A percentile compares a stretch with the other conserved stretches of the same genome.
Conservation (phyloP, 805 yeast species). For the Blastobotrys attinorum region DNA sequence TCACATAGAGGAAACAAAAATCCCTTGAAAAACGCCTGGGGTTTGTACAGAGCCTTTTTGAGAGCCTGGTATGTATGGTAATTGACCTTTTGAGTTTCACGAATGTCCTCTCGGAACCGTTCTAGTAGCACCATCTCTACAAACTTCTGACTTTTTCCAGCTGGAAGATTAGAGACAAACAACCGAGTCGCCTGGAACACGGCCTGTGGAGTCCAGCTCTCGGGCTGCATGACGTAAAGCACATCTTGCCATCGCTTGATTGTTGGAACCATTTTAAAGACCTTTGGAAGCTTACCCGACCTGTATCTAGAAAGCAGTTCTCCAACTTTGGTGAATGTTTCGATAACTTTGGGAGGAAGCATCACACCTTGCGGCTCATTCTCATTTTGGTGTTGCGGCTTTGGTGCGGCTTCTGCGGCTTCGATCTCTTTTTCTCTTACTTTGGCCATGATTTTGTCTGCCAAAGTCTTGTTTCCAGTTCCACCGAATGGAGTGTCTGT, state of each 20-base stretch:
- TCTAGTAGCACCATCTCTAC: conserved; percentile 41
- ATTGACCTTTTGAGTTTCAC: conserved; percentile 50
- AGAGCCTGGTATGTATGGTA: conserved; percentile 89
- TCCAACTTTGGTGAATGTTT: conserved; percentile 89
- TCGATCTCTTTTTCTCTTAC: conserved; percentile 61
- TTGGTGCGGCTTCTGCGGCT: conserved; percentile 14
- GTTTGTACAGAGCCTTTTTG: conserved; percentile 90
- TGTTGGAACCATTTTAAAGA: conserved; percentile 90
- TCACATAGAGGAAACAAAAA: conserved; percentile 87
- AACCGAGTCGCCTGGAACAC: conserved; percentile 90
- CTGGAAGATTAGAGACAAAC: conserved; percentile 81
- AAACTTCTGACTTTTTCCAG: conserved; percentile 83
- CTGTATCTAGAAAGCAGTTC: conserved; percentile 79
- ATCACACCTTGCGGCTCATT: conserved; percentile 55
- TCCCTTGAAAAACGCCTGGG: conserved; percentile 96
- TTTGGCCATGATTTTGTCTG: conserved; percentile 90
- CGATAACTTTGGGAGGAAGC: conserved; percentile 92
- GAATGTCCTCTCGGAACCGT: conserved; percentile 34
- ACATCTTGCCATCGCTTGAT: conserved; percentile 94
- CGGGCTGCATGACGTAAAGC: conserved; percentile 86
- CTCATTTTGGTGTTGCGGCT: conserved; percentile 21
- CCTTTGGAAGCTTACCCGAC: conserved; percentile 93
- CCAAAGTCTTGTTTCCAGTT: conserved; percentile 36
- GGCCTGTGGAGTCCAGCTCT: conserved; percentile 90
- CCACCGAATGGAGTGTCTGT: conserved; percentile 17